phyloP scores from a whole-genome alignment of 169 alveolate species.

The Cryptosporidium tyzzeri region DNA sequence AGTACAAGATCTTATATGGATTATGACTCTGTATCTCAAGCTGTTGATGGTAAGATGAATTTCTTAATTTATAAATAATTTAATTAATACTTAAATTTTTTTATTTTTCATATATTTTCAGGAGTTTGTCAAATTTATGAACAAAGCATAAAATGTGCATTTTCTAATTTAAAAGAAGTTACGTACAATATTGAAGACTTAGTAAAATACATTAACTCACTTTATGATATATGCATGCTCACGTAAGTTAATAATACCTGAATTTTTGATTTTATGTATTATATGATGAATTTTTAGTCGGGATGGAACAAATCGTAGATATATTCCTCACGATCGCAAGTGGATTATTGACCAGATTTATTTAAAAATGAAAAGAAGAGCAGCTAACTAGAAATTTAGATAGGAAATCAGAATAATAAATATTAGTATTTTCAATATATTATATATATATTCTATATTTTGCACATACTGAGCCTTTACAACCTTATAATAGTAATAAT shows the following conservation, averaged over 20 bases:
- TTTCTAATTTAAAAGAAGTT: constrained; percentile 58
- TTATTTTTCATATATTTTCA: neutral
- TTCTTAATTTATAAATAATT: no score
- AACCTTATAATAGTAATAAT: no score
- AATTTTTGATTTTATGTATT: neutral
- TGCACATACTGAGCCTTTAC: no score
- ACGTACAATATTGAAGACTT: constrained; percentile 63
- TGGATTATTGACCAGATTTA: constrained; percentile 72
- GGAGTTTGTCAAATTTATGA: constrained; percentile 73
- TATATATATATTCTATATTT: no score
- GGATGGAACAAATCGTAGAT: constrained; percentile 63
- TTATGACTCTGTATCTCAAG: constrained; percentile 68
- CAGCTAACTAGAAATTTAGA: neutral
- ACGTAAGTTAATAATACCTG: constrained; percentile 27
- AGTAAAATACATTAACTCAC: constrained; percentile 62
- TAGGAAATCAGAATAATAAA: neutral
- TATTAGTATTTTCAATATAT: no score
- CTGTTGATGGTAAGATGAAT: constrained; percentile 48
- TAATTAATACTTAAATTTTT: neutral
- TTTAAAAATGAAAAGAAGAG: constrained; percentile 50
- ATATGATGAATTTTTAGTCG: constrained; percentile 8
- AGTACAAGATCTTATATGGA: constrained; percentile 76
- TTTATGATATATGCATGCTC: constrained; percentile 74
- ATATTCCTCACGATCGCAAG: constrained; percentile 72
- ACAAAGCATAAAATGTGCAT: constrained; percentile 73